Evolutionary conservation across 805 yeast genomes (phyloP).

Genomic region (Cyberlindnera americana): DNA sequence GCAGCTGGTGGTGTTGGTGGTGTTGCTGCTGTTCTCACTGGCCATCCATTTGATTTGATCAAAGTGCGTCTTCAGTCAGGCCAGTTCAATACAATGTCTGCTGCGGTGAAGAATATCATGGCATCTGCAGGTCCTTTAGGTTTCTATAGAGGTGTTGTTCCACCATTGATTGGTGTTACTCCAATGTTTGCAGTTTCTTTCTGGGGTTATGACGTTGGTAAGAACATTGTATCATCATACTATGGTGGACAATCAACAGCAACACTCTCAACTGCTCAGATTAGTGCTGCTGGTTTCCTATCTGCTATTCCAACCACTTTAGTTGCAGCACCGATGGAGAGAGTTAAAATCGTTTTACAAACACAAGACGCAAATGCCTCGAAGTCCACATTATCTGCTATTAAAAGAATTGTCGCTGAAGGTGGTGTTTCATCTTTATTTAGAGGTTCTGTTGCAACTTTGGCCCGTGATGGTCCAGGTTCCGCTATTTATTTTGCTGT

Average conservation of each 20-base stretch:
- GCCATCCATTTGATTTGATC: constrained; percentile 93
- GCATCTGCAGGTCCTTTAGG: constrained; percentile 75
- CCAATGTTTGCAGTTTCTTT: constrained; percentile 98
- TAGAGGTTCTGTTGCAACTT: constrained; percentile 88
- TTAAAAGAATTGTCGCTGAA: constrained; percentile 61
- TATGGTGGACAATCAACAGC: constrained; percentile 34
- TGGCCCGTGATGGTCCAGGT: constrained; percentile 97
- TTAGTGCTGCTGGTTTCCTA: constrained; percentile 89
- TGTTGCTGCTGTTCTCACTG: constrained; percentile 89
- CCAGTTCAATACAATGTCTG: constrained; percentile 55
- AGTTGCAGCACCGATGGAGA: constrained; percentile 96
- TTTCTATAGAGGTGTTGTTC: constrained; percentile 88
- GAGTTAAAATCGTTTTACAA: constrained; percentile 92
- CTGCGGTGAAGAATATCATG: constrained; percentile 68
- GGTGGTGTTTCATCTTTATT: constrained; percentile 86
- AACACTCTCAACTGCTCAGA: constrained; percentile 59
- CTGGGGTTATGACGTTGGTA: constrained; percentile 97
- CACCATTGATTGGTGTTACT: constrained; percentile 94
- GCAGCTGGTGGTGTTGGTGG: constrained; percentile 97
- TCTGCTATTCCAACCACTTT: constrained; percentile 94
- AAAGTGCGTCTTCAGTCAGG: constrained; percentile 88
- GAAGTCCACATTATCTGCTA: constrained; percentile 49
- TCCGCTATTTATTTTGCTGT: constrained; percentile 94
- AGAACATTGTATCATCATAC: constrained; percentile 55
- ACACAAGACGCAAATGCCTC: constrained; percentile 46